Evolutionary conservation across 257 asterid species (phyloP).

Genomic region (Nicotiana benthamiana): DNA sequence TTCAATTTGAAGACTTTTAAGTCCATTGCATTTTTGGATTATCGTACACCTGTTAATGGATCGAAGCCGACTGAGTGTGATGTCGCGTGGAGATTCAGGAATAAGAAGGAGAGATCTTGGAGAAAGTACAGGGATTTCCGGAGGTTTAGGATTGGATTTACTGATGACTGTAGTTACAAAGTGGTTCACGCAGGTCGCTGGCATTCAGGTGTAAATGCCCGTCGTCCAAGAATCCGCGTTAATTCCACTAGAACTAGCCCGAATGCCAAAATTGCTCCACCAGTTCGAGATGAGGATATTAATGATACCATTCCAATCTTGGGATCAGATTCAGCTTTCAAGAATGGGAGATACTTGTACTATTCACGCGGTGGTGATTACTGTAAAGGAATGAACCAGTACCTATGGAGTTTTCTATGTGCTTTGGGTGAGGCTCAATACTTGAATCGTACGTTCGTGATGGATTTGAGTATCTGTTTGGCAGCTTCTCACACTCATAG

Average conservation of each 20-base stretch:
- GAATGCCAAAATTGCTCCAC: constrained; percentile 25
- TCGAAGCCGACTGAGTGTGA: constrained; percentile 77
- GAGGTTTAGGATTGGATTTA: constrained; percentile 67
- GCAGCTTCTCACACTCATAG: constrained; percentile 64
- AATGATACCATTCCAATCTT: constrained; percentile 75
- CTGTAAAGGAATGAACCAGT: constrained; percentile 96
- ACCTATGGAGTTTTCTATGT: constrained; percentile 88
- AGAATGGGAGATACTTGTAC: constrained; percentile 77
- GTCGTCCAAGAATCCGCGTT: constrained; percentile 42
- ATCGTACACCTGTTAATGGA: constrained; percentile 76
- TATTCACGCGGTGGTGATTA: constrained; percentile 92
- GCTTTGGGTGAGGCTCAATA: constrained; percentile 89
- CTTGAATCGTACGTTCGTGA: constrained; percentile 83
- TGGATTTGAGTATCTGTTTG: constrained; percentile 82
- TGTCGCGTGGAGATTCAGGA: constrained; percentile 90
- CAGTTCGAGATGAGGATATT: constrained; percentile 67
- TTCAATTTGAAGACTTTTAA: constrained; percentile 66
- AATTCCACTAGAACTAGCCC: constrained; percentile 27
- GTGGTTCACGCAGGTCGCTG: constrained; percentile 69
- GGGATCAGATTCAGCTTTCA: constrained; percentile 62
- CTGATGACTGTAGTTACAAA: constrained; percentile 61
- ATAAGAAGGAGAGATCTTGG: constrained; percentile 87
- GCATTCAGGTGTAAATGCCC: constrained; percentile 91
- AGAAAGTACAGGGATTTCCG: constrained; percentile 91
- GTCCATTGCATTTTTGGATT: constrained; percentile 62